Percentiles rank a stretch among this genome's conserved stretches.
Conservation (phyloP, 2,329 filamentous ascomycete genomes). For the Emericellopsis cladophorae region DNA sequence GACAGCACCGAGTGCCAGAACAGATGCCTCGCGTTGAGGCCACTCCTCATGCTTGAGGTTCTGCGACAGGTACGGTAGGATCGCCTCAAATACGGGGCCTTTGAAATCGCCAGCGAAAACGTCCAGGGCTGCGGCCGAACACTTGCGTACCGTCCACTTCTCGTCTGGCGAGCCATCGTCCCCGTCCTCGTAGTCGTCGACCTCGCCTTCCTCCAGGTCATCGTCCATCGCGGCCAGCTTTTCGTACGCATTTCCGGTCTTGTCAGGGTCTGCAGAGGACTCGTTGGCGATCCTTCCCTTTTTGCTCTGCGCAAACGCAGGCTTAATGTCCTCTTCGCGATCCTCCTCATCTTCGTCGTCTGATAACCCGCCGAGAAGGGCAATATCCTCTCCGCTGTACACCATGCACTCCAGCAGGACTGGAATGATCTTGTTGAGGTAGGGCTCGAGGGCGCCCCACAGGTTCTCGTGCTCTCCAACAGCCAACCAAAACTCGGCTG, state of each 20-base stretch:
- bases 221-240: slow-evolving; percentile 52
- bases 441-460: slow-evolving; percentile 63
- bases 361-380: slow-evolving; percentile 68
- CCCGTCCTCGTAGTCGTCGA: slow-evolving; percentile 57
- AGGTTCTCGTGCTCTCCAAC: slow-evolving; percentile 78
- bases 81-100: slow-evolving; percentile 76
- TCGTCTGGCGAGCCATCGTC: slow-evolving; percentile 79
- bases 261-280: slow-evolving; percentile 32
- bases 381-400: slow-evolving; percentile 87
- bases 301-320: slow-evolving; percentile 78
- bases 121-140: slow-evolving; percentile 88
- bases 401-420: slow-evolving; percentile 91
- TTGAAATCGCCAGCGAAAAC: slow-evolving; percentile 88
- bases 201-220: slow-evolving; percentile 77
- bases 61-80: slow-evolving; percentile 81
- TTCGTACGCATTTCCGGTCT: slow-evolving; percentile 42
- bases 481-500: slow-evolving; percentile 94
- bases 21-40: slow-evolving; percentile 86
- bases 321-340: slow-evolving; percentile 80
- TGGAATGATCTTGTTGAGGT: slow-evolving; percentile 75
- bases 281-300: slow-evolving; percentile 46
- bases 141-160: slow-evolving; percentile 91
- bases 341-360: slow-evolving; percentile 91
- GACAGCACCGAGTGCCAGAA: slow-evolving; percentile 86
- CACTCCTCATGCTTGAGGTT: slow-evolving; percentile 83